Conservation (phyloP, 495 filamentous ascomycete species). For the Hyaloscypha variabilis region DNA sequence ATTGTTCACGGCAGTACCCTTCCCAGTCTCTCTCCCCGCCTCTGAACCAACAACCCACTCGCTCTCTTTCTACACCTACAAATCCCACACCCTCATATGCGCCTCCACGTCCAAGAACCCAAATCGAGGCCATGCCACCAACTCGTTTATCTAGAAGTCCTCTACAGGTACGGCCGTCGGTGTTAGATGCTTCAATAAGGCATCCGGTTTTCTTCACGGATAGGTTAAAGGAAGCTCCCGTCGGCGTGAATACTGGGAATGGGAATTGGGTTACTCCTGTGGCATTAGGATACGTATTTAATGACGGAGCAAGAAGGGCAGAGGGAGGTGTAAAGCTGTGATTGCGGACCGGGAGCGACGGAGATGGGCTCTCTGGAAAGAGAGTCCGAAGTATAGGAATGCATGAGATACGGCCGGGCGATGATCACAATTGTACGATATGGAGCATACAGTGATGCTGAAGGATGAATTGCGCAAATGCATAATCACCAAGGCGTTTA, state of each 20-base stretch:
- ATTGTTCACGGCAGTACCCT: neutral
- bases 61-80: neutral
- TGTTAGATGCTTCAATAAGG: conserved; percentile 42
- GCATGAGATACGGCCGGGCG: neutral
- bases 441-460: neutral
- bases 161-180: neutral
- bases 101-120: conserved; percentile 19
- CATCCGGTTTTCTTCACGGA: conserved; percentile 65
- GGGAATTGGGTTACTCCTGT: conserved; percentile 43
- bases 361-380: neutral
- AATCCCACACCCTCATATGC: neutral
- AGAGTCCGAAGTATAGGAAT: neutral
- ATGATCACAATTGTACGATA: neutral
- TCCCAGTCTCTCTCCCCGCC: conserved; percentile 6
- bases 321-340: conserved; percentile 41
- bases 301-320: conserved; percentile 38
- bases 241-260: conserved; percentile 27
- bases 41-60: conserved; percentile 19
- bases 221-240: conserved; percentile 46
- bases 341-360: conserved; percentile 15
- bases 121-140: conserved; percentile 32
- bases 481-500: neutral
- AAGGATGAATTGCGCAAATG: neutral
- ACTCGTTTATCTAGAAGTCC: neutral
- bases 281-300: conserved; percentile 55